phyloP scores from a whole-genome alignment of 1,139 yeast species.

The Zygoascus sp. region DNA sequence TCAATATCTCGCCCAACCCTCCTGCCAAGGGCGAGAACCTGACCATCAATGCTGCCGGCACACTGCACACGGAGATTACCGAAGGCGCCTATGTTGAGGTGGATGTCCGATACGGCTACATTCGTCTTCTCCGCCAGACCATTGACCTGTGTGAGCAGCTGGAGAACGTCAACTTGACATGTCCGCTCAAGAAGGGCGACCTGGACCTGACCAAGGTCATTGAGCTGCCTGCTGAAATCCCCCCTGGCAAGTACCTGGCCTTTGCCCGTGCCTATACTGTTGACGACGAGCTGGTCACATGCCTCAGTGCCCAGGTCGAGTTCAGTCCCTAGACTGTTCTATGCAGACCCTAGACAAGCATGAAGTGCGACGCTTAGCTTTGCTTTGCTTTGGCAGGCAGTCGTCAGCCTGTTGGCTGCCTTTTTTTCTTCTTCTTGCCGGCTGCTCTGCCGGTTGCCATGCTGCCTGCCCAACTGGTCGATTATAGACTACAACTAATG shows the following conservation, averaged over 20 bases:
- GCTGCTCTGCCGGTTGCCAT: too few relatives aligned
- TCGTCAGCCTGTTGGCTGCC: too few relatives aligned
- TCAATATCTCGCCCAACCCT: slow-evolving; percentile 75
- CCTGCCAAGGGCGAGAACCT: slow-evolving; percentile 77
- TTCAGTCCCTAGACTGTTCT: slow-evolving; percentile 30
- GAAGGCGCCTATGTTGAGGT: slow-evolving; percentile 94
- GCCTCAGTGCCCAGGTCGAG: slow-evolving; percentile 71
- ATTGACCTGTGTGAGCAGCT: slow-evolving; percentile 88
- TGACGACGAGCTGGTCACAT: slow-evolving; percentile 75
- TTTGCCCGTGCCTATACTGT: slow-evolving; percentile 83
- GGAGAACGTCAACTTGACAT: slow-evolving; percentile 66
- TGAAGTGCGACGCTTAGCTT: too few relatives aligned
- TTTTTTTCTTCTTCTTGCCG: too few relatives aligned
- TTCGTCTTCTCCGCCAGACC: slow-evolving; percentile 77
- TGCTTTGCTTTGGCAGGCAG: too few relatives aligned
- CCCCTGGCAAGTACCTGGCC: slow-evolving; percentile 88
- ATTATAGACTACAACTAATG: too few relatives aligned
- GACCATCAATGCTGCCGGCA: slow-evolving; percentile 72
- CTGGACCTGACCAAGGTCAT: slow-evolving; percentile 65
- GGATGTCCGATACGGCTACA: slow-evolving; percentile 88
- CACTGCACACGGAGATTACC: slow-evolving; percentile 48
- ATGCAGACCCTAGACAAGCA: too few relatives aligned
- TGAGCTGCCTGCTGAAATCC: slow-evolving; percentile 86
- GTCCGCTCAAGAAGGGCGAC: slow-evolving; percentile 73
- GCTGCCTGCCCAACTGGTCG: too few relatives aligned